Conservation (phyloP, 495 filamentous ascomycete genomes). For the Cercophora sp. region DNA sequence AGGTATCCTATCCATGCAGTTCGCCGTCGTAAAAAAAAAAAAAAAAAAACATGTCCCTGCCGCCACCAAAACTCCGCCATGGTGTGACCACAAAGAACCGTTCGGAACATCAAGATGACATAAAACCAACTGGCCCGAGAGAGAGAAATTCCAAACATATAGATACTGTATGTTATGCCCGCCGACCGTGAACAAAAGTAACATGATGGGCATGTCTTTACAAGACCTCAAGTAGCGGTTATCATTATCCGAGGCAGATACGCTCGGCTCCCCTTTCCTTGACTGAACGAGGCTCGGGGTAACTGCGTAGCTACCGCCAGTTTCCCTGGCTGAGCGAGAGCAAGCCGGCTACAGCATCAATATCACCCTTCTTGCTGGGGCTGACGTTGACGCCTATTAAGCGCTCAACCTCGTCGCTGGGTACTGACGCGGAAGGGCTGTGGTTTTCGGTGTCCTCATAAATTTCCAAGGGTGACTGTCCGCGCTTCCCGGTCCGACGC, state of each 20-base stretch:
- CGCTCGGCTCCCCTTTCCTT: too few relatives aligned
- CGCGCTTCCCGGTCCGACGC: conserved; percentile 2
- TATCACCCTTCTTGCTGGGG: conserved; percentile 59
- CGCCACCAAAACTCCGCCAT: neutral
- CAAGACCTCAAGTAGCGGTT: too few relatives aligned
- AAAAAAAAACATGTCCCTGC: neutral
- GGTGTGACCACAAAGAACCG: neutral
- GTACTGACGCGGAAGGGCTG: neutral
- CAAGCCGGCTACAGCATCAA: conserved; percentile 75
- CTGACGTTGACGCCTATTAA: conserved; percentile 63
- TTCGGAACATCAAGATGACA: too few relatives aligned
- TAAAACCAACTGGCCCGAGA: too few relatives aligned
- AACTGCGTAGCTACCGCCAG: conserved; percentile 38
- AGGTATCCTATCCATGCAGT: neutral
- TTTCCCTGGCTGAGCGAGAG: conserved; percentile 63
- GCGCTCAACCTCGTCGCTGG: conserved; percentile 54
- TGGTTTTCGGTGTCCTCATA: conserved; percentile 33
- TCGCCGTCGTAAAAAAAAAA: neutral
- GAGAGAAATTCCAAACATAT: too few relatives aligned
- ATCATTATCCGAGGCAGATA: too few relatives aligned
- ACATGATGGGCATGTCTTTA: too few relatives aligned
- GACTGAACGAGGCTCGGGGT: too few relatives aligned
- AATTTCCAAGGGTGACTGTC: conserved; percentile 28
- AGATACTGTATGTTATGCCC: too few relatives aligned
- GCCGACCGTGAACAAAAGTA: too few relatives aligned